Conservation (phyloP, 192 early-diverging fungal species). For the Phlyctochytrium bullatum region DNA sequence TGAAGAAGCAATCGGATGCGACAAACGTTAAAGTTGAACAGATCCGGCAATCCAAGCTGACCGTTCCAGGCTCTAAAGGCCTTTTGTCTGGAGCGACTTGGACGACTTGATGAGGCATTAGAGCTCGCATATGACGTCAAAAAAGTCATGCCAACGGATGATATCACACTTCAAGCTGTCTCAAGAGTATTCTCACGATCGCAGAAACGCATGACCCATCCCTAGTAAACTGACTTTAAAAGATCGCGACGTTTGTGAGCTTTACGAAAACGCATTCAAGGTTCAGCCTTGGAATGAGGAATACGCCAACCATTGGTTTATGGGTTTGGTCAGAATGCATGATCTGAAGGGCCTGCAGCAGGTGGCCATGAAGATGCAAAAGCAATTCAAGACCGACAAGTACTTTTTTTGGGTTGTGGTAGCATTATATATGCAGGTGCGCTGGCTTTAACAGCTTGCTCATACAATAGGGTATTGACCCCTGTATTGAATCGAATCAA, state of each 20-base stretch:
- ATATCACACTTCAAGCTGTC: slow-evolving; percentile 58
- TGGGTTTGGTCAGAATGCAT: slow-evolving; percentile 69
- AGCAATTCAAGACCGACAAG: slow-evolving; percentile 70
- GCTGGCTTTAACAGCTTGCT: neutral
- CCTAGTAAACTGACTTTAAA: neutral
- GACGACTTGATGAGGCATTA: slow-evolving; percentile 61
- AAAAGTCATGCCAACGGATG: slow-evolving; percentile 57
- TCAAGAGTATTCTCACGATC: slow-evolving; percentile 49
- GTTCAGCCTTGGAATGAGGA: slow-evolving; percentile 67
- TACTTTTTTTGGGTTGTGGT: slow-evolving; percentile 89
- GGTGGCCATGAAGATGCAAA: slow-evolving; percentile 78
- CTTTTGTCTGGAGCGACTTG: slow-evolving; percentile 62
- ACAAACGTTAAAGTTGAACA: slow-evolving; percentile 62
- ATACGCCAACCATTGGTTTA: slow-evolving; percentile 73
- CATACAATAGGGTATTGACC: slow-evolving; percentile 28
- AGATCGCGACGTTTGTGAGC: slow-evolving; percentile 67
- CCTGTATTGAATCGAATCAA: slow-evolving; percentile 28
- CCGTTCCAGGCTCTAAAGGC: slow-evolving; percentile 68
- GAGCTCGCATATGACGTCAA: slow-evolving; percentile 63
- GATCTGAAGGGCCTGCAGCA: slow-evolving; percentile 71
- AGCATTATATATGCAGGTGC: slow-evolving; percentile 73
- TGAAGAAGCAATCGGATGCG: slow-evolving; percentile 69
- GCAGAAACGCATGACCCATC: slow-evolving; percentile 10
- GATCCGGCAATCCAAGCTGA: slow-evolving; percentile 1
- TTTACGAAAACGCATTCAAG: slow-evolving; percentile 69